Evolutionary conservation across 2,329 filamentous ascomycete genomes (phyloP).

Genomic region (Ophiostoma australiae): DNA sequence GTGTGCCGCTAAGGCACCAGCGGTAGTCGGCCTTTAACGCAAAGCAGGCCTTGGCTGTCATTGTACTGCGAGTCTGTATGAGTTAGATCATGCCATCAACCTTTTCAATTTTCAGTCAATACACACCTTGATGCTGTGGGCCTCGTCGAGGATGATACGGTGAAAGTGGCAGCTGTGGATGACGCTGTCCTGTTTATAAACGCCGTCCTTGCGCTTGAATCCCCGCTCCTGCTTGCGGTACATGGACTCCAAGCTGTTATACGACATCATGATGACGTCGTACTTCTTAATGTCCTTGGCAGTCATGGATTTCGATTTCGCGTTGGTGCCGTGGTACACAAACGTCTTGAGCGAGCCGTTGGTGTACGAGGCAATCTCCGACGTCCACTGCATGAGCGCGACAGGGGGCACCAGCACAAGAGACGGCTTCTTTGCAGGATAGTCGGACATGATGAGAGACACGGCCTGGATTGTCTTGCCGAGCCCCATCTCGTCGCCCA

Average conservation of each 20-base stretch:
- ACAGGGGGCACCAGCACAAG: conserved; percentile 89
- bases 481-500: conserved; percentile 98
- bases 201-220: conserved; percentile 71
- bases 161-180: conserved; percentile 87
- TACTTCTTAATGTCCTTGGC: conserved; percentile 71
- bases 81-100: not conserved
- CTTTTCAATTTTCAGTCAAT: too few species aligned
- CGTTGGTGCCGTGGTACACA: conserved; percentile 81
- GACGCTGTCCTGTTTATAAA: conserved; percentile 72
- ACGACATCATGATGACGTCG: conserved; percentile 96
- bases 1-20: conserved; percentile 93
- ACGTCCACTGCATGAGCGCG: conserved; percentile 91
- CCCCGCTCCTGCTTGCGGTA: conserved; percentile 91
- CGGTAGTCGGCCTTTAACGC: conserved; percentile 82
- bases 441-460: conserved; percentile 96
- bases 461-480: conserved; percentile 98
- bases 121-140: conserved; percentile 69
- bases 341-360: conserved; percentile 85
- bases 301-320: conserved; percentile 72
- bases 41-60: conserved; percentile 93
- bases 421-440: conserved; percentile 73
- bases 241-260: conserved; percentile 85
- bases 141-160: conserved; percentile 84
- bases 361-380: conserved; percentile 75
- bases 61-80: conserved; percentile 65